A percentile compares a stretch with the other conserved stretches of the same genome.
Conservation (phyloP, 2,329 filamentous ascomycete genomes). For the Microdochium paspali region DNA sequence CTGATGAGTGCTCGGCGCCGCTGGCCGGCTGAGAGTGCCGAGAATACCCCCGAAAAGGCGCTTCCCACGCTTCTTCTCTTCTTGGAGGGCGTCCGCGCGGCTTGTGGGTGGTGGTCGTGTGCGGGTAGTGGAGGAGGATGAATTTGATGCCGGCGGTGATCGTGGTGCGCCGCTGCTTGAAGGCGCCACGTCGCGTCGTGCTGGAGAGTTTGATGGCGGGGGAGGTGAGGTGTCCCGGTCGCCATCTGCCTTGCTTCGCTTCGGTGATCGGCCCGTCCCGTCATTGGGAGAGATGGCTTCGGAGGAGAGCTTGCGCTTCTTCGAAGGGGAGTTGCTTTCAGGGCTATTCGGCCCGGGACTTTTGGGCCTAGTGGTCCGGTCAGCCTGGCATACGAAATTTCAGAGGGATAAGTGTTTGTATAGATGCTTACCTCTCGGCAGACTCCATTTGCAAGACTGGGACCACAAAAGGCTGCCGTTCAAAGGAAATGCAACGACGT, state of each 20-base stretch:
- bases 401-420: too few species aligned
- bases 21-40: constrained; percentile 64
- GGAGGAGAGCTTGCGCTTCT: neutral
- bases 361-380: neutral
- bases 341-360: neutral
- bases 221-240: neutral
- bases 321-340: neutral
- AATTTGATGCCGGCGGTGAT: neutral
- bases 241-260: neutral
- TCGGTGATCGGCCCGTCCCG: neutral
- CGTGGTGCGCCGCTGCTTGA: neutral
- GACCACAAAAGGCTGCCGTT: neutral
- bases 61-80: constrained; percentile 78
- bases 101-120: constrained; percentile 11
- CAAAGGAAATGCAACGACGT: neutral
- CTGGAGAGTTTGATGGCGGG: neutral
- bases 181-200: neutral
- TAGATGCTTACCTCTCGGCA: neutral
- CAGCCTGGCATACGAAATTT: too few species aligned
- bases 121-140: neutral
- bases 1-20: constrained; percentile 50
- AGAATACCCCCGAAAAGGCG: constrained; percentile 78
- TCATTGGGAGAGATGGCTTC: neutral
- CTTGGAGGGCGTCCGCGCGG: constrained; percentile 35
- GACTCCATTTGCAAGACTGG: neutral